These are phyloP conservation scores for Agroathelia rolfsii DNA, from an alignment of 1,284 basidiomycete genomes.

Conservation along the genomic window DNA sequence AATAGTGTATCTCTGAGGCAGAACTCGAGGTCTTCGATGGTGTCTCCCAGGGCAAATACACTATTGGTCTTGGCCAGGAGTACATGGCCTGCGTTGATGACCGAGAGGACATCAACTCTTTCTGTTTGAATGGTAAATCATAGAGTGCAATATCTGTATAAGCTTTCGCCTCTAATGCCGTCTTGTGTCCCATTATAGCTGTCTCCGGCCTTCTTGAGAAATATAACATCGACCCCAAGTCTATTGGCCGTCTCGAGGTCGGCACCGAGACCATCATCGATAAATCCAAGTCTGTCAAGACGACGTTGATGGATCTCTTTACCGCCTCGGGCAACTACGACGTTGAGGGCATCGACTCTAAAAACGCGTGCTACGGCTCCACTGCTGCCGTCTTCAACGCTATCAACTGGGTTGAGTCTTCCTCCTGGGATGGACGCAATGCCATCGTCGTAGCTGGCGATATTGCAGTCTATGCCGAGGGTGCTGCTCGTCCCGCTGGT, in stretches of 20 bases:
- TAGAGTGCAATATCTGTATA: no score
- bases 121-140: slow-evolving; percentile 86
- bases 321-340: slow-evolving; percentile 87
- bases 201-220: slow-evolving; percentile 85
- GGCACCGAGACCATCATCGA: slow-evolving; percentile 99
- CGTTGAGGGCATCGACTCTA: slow-evolving; percentile 97
- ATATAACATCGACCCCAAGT: slow-evolving; percentile 92
- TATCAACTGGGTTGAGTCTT: slow-evolving; percentile 93
- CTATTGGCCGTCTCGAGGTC: slow-evolving; percentile 95
- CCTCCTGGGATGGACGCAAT: slow-evolving; percentile 97
- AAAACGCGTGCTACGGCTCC: slow-evolving; percentile 99
- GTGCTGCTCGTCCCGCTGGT: slow-evolving; percentile 89
- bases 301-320: slow-evolving; percentile 97
- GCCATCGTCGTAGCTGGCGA: slow-evolving; percentile 97
- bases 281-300: slow-evolving; percentile 99
- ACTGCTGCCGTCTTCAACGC: slow-evolving; percentile 98
- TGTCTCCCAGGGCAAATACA: slow-evolving; percentile 96
- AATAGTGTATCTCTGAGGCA: slow-evolving; percentile 91
- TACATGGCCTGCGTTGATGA: slow-evolving; percentile 98
- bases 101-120: slow-evolving; percentile 98
- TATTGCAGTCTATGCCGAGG: slow-evolving; percentile 98
- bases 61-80: slow-evolving; percentile 96
- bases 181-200: slow-evolving; percentile 40
- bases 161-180: no score
- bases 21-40: slow-evolving; percentile 95